Evolutionary conservation across 306 rosid species (phyloP).

Genomic region (Begonia loranthoides): DNA sequence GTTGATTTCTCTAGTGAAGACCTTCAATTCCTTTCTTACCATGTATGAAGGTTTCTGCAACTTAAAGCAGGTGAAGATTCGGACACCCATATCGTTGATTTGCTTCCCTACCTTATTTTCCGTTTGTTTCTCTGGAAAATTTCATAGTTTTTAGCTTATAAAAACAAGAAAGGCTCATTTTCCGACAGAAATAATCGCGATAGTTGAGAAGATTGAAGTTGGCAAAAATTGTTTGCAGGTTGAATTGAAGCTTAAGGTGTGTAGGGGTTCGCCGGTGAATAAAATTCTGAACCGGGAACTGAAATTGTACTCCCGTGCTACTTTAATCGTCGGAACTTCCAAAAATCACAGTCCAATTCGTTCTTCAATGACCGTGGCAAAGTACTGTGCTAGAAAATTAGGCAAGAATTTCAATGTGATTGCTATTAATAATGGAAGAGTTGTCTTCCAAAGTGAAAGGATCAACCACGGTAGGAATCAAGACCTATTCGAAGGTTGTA

Average conservation of each 20-base stretch:
- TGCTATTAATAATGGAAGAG: conserved; percentile 68
- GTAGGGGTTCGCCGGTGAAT: conserved; percentile 46
- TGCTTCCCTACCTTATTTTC: too few relatives aligned
- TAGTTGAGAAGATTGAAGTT: neutral
- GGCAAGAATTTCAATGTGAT: conserved; percentile 38
- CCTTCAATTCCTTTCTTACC: conserved; percentile 69
- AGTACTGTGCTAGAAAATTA: conserved; percentile 70
- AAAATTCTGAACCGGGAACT: conserved; percentile 52
- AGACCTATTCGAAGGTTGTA: conserved; percentile 25
- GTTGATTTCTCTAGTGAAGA: conserved; percentile 56
- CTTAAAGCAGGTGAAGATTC: conserved; percentile 54
- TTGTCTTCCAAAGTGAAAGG: conserved; percentile 37
- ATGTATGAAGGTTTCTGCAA: conserved; percentile 86
- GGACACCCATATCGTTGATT: too few relatives aligned
- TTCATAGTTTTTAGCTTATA: too few relatives aligned
- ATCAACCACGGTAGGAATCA: conserved; percentile 1
- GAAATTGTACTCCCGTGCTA: conserved; percentile 30
- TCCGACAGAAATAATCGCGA: neutral
- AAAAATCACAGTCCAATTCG: conserved; percentile 52
- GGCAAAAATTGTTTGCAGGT: conserved; percentile 26
- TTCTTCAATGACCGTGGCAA: conserved; percentile 48
- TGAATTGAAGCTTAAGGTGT: conserved; percentile 63
- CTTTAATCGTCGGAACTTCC: conserved; percentile 62
- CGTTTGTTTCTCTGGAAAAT: too few relatives aligned
- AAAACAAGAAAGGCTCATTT: neutral